Conservation (phyloP, 371 early-diverging fungal genomes). For the Actinomortierella ambigua region DNA sequence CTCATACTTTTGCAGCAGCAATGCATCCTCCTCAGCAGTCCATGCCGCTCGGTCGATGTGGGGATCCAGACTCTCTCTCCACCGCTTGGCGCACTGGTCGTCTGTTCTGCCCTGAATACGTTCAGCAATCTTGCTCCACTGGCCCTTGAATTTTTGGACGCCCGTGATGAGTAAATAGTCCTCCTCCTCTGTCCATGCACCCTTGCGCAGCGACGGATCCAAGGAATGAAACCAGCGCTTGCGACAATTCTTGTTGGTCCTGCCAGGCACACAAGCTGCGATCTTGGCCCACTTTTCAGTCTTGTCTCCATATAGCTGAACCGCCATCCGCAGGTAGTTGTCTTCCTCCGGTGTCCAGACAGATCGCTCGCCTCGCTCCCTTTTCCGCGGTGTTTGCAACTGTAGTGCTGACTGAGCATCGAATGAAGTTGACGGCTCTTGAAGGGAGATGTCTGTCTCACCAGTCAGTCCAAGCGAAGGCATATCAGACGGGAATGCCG, state of each 20-base stretch:
- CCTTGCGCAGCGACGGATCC: constrained; percentile 77
- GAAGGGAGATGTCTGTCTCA: constrained; percentile 3
- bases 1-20: constrained; percentile 66
- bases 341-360: constrained; percentile 83
- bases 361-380: constrained; percentile 35
- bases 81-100: constrained; percentile 84
- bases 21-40: constrained; percentile 75
- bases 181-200: constrained; percentile 83
- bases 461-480: constrained; percentile 35
- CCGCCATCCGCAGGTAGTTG: constrained; percentile 67
- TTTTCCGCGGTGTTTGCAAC: constrained; percentile 14
- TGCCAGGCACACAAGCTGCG: constrained; percentile 78
- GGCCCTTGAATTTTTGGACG: constrained; percentile 67
- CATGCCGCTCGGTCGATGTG: constrained; percentile 77
- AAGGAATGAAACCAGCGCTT: constrained; percentile 86
- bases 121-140: constrained; percentile 85
- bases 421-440: constrained; percentile 7
- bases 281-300: constrained; percentile 86
- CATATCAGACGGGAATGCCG: constrained; percentile 13
- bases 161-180: constrained; percentile 72
- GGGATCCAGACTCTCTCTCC: constrained; percentile 83
- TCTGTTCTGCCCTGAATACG: constrained; percentile 80
- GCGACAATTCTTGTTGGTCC: constrained; percentile 83
- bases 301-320: constrained; percentile 76
- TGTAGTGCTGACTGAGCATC: constrained; percentile 13